A percentile compares a stretch with the other conserved stretches of the same genome.
Conservation (phyloP, 192 early-diverging fungal genomes). For the Coemansia furcata region DNA sequence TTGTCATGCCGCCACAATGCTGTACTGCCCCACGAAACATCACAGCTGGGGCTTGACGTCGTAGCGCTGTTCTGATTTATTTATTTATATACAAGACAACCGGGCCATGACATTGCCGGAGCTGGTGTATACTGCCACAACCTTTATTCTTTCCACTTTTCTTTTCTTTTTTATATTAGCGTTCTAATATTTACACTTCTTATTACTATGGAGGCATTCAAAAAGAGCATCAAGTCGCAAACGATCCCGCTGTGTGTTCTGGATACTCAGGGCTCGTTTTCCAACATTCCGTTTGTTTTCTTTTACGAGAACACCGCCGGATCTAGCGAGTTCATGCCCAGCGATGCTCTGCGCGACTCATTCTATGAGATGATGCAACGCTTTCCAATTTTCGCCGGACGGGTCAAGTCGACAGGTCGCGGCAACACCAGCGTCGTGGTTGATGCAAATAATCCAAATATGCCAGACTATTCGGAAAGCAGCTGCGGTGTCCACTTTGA, state of each 20-base stretch:
- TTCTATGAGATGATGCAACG: conserved; percentile 30
- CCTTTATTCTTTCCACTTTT: background rate
- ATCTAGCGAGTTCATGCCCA: conserved; percentile 25
- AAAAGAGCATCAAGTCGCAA: conserved; percentile 34
- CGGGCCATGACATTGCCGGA: background rate
- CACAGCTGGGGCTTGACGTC: background rate
- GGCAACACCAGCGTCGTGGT: conserved; percentile 35
- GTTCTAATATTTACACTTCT: background rate
- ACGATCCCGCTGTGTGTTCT: conserved; percentile 21
- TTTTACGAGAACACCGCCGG: conserved; percentile 33
- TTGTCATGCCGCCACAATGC: background rate
- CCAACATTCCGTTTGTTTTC: conserved; percentile 51
- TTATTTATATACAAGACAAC: background rate
- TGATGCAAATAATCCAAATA: conserved; percentile 27
- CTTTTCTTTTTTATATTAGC: background rate
- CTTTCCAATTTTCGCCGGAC: conserved; percentile 32
- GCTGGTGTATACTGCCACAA: background rate
- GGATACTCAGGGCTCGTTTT: conserved; percentile 45
- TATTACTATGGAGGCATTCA: conserved; percentile 6
- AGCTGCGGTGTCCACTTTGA: conserved; percentile 24
- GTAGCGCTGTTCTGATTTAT: background rate
- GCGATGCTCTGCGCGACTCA: conserved; percentile 16
- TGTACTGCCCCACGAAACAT: background rate
- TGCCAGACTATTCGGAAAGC: conserved; percentile 39
- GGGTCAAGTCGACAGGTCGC: conserved; percentile 10